phyloP scores from a whole-genome alignment of 1,284 basidiomycete genomes.

The Cystobasidium sp. region DNA sequence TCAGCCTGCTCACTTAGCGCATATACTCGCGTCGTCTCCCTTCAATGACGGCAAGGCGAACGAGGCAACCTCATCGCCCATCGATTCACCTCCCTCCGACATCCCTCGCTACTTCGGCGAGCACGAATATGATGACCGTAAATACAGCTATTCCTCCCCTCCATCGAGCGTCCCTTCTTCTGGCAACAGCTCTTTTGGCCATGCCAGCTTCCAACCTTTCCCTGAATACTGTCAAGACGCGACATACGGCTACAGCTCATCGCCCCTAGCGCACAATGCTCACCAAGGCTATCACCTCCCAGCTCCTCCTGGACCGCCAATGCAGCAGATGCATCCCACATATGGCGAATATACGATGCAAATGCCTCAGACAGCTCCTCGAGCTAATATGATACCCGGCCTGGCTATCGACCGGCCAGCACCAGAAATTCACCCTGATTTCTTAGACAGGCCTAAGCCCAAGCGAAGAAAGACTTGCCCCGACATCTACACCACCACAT shows the following conservation, averaged over 20 bases:
- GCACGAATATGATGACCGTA: slow-evolving; percentile 31
- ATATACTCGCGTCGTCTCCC: slow-evolving; percentile 37
- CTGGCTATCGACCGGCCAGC: slow-evolving; percentile 28
- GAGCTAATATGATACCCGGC: slow-evolving; percentile 37
- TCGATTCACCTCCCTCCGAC: slow-evolving; percentile 26
- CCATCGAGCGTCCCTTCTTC: slow-evolving; percentile 40
- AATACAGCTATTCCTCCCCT: slow-evolving; percentile 41
- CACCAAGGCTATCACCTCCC: slow-evolving; percentile 26
- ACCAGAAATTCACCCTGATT: slow-evolving; percentile 22
- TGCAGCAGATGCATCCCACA: slow-evolving; percentile 1
- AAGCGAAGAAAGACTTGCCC: slow-evolving; percentile 46
- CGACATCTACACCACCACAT: slow-evolving; percentile 21
- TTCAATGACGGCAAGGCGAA: slow-evolving; percentile 30
- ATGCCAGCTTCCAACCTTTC: slow-evolving; percentile 26
- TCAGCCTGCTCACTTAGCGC: slow-evolving; percentile 28
- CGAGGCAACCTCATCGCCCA: slow-evolving; percentile 15
- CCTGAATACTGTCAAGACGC: slow-evolving; percentile 32
- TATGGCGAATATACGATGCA: slow-evolving; percentile 23
- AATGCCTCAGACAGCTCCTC: slow-evolving; percentile 34
- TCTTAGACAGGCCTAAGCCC: slow-evolving; percentile 28
- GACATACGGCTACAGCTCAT: slow-evolving; percentile 22
- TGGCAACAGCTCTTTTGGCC: slow-evolving; percentile 30
- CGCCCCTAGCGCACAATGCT: slow-evolving; percentile 13
- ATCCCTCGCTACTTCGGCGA: slow-evolving; percentile 33
- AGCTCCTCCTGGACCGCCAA: background rate